Conservation (phyloP, 1,284 basidiomycete species). For the Mycena sp. region DNA sequence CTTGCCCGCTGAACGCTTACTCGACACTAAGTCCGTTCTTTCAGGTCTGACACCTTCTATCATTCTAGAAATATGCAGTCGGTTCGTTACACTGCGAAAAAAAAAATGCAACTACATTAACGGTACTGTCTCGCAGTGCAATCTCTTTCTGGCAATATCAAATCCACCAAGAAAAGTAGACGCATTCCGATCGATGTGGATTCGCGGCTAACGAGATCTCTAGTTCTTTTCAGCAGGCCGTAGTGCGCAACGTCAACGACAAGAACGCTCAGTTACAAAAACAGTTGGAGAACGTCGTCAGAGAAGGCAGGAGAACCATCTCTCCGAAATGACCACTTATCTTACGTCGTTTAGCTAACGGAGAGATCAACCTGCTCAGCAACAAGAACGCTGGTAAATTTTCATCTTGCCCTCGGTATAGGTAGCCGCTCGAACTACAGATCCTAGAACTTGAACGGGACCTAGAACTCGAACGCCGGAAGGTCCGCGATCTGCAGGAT, state of each 20-base stretch:
- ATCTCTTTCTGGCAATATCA: slow-evolving; percentile 92
- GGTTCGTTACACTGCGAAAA: slow-evolving; percentile 51
- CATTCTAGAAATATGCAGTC: slow-evolving; percentile 82
- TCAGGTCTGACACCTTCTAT: slow-evolving; percentile 78
- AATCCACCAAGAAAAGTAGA: slow-evolving; percentile 82
- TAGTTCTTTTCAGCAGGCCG: slow-evolving; percentile 84
- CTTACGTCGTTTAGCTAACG: slow-evolving; percentile 62
- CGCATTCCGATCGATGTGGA: slow-evolving; percentile 16
- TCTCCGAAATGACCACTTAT: not conserved
- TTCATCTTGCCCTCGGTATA: not conserved
- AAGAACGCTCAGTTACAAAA: slow-evolving; percentile 84
- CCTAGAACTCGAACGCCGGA: slow-evolving; percentile 79
- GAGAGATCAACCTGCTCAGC: slow-evolving; percentile 76
- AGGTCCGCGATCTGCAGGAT: slow-evolving; percentile 77
- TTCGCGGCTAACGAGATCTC: not conserved
- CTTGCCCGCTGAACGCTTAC: slow-evolving; percentile 29
- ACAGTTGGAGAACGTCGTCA: slow-evolving; percentile 80
- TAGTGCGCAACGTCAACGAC: slow-evolving; percentile 80
- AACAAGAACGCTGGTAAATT: slow-evolving; percentile 69
- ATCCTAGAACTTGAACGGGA: slow-evolving; percentile 76
- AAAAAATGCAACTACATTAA: not conserved
- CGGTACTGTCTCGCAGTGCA: slow-evolving; percentile 54
- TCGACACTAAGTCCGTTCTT: slow-evolving; percentile 74
- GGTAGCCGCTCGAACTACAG: slow-evolving; percentile 5
- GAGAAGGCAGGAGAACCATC: slow-evolving; percentile 65